Base-by-base conservation (phyloP, 768 basidiomycete species). In the Jaapia argillacea region DNA sequence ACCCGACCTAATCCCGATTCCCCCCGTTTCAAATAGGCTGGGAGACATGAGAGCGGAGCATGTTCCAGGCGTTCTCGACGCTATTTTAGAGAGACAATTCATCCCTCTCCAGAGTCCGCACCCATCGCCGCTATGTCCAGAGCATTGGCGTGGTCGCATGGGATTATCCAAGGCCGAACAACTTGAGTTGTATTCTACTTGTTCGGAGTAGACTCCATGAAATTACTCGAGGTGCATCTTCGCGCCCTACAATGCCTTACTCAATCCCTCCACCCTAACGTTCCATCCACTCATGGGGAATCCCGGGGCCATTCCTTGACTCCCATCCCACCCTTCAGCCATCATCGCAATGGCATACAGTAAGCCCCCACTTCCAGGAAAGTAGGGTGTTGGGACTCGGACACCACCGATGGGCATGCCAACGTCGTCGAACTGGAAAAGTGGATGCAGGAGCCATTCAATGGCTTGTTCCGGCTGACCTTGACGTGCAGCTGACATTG, bases 61-160 rank as follows among this genome's bases (percentile, higher is more conserved):
- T 54, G 79, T 78, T 1, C 70, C 80, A 4, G 51, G 51, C 0
- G 58, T 86, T 5, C 46, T 88, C 20, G 66, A 73, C 23, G 59
- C 64, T 33, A 54, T 79, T 40, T 38, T 73, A 28, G 50, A 51
- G 22, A 46, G 55, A 45, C 55, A 60, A 13, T 36, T 52, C 5
- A 41, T 51, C 22, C 67, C 68, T 1, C 52, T 23, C 43, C 36
- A 1, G 47, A 5, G 39, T 51, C 4, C 57, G 64, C 27, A 45
- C n/a, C n/a, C n/a, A n/a, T 44, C 58, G 6, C 73, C 76, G 4
- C 50, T 73, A 14, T 60, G 67, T 33, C 68, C 65, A 37, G 47
- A 54, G 0, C 71, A 79, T 54, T 86, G 82, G 83, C 70, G 85
- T 45, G 85, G 85, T 7, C 66, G 82, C 24, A 84, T 81, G 72